A percentile compares a stretch with the other conserved stretches of the same genome.
Conservation (phyloP, 305 asterid genomes). For the Solanum hybrid region DNA sequence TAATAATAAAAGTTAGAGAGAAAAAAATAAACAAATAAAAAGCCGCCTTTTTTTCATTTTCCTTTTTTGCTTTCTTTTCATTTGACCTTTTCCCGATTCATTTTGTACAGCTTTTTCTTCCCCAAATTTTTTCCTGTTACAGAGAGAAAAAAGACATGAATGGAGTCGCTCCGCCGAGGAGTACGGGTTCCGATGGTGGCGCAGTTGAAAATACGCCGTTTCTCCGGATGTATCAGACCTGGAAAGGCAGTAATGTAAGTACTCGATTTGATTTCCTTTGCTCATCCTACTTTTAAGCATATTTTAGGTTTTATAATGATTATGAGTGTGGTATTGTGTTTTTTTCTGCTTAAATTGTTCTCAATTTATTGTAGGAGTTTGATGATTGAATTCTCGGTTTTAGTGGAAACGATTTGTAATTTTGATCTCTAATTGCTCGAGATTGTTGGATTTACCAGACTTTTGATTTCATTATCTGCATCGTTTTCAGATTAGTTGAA, state of each 20-base stretch:
- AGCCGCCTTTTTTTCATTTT: conserved; percentile 9
- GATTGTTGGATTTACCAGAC: background rate
- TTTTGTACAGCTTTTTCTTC: background rate
- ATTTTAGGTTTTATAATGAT: background rate
- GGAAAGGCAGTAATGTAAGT: conserved; percentile 77
- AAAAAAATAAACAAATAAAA: background rate
- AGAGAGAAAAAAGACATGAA: conserved; percentile 27
- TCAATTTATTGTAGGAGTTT: background rate
- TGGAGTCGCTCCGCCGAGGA: conserved; percentile 51
- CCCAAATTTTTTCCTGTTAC: background rate
- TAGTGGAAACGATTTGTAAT: background rate
- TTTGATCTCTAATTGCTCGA: background rate
- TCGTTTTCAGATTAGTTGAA: background rate
- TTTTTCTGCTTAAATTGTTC: background rate
- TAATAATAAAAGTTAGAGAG: background rate
- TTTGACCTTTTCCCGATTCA: conserved; percentile 6
- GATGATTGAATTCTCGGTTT: background rate
- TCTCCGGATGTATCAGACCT: conserved; percentile 46
- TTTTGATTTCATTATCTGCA: background rate
- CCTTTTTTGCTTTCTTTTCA: background rate
- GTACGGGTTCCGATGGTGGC: conserved; percentile 21
- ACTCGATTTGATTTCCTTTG: background rate
- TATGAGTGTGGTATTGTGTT: background rate
- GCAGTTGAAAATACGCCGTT: conserved; percentile 28
- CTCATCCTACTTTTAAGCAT: background rate